phyloP scores from a whole-genome alignment of 345 rosid genomes.

The Hibiscus trionum region DNA sequence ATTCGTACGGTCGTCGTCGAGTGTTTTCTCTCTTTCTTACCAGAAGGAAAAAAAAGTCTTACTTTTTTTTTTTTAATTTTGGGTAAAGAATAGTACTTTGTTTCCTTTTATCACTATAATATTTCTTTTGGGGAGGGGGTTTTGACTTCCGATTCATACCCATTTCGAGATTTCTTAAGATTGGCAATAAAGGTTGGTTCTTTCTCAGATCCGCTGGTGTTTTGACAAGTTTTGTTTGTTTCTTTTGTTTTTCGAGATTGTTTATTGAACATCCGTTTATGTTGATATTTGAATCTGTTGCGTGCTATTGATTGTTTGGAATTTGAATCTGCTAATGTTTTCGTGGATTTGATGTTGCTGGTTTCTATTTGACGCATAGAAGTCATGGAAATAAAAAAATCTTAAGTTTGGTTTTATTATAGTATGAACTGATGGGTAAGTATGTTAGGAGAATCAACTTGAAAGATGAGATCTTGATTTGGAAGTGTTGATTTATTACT shows the following conservation, averaged over 20 bases:
- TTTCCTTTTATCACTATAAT: neutral
- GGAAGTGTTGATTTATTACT: neutral
- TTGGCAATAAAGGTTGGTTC: neutral
- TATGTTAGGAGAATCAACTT: neutral
- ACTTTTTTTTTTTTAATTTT: neutral
- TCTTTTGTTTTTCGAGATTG: neutral
- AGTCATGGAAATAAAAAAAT: neutral
- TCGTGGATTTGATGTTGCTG: neutral
- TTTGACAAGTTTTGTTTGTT: neutral
- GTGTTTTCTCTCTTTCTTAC: neutral
- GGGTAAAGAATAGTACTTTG: neutral
- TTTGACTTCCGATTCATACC: neutral
- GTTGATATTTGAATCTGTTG: neutral
- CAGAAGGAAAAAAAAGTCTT: neutral
- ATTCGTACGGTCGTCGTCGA: neutral
- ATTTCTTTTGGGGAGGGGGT: neutral
- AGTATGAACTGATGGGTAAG: neutral
- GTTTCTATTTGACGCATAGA: neutral
- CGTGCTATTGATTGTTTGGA: neutral
- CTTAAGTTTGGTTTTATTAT: neutral
- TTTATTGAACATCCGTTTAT: neutral
- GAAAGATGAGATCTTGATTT: constrained; percentile 2
- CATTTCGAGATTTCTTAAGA: neutral
- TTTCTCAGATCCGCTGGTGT: constrained; percentile 2
- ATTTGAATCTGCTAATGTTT: neutral